Evolutionary conservation across 345 rosid genomes (phyloP).

Genomic region (Syzygium oleosum): DNA sequence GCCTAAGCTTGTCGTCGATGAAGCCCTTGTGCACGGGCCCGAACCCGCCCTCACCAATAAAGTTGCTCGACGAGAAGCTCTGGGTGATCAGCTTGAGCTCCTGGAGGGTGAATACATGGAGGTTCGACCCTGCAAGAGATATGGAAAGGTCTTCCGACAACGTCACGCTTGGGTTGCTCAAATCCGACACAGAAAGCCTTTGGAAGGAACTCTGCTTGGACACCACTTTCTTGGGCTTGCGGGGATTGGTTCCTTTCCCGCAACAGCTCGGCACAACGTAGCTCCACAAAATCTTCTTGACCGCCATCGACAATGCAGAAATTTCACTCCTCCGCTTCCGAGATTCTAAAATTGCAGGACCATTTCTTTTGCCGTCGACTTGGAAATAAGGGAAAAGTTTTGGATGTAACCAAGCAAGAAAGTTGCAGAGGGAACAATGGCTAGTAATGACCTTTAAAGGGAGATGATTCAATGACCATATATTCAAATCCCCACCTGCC

Average conservation of each 20-base stretch:
- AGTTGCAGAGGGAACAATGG: background rate
- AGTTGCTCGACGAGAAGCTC: conserved; percentile 56
- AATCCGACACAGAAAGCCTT: conserved; percentile 51
- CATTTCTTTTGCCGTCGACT: background rate
- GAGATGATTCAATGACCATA: background rate
- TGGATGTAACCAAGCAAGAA: background rate
- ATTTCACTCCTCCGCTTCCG: background rate
- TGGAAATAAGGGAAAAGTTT: background rate
- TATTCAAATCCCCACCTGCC: conserved; percentile 14
- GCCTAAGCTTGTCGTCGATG: conserved; percentile 76
- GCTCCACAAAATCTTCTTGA: conserved; percentile 40
- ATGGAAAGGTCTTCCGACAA: conserved; percentile 63
- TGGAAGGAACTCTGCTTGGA: conserved; percentile 45
- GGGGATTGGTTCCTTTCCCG: background rate
- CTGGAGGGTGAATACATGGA: conserved; percentile 50
- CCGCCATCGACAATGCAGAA: conserved; percentile 19
- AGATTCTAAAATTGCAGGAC: background rate
- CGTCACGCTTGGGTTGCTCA: conserved; percentile 60
- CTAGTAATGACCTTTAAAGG: background rate
- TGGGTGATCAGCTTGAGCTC: conserved; percentile 83
- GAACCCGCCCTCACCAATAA: conserved; percentile 87
- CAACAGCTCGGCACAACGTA: conserved; percentile 40
- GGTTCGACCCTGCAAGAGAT: conserved; percentile 74
- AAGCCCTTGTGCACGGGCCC: conserved; percentile 90
- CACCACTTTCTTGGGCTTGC: conserved; percentile 20